phyloP scores from a whole-genome alignment of 495 filamentous ascomycete genomes.

The Penicillium manginii region DNA sequence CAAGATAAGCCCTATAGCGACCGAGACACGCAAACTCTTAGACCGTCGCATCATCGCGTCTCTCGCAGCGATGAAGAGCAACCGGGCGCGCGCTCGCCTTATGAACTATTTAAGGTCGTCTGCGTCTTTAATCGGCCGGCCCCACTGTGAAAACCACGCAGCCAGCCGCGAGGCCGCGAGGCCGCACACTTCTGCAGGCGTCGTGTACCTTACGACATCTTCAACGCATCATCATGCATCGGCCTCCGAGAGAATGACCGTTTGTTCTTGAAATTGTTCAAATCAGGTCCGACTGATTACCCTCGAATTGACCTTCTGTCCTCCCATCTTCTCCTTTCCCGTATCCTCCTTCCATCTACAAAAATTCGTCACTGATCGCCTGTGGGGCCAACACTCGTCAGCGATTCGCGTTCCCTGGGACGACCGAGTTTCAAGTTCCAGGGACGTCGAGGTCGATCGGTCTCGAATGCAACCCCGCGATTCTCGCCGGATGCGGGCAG shows the following conservation, averaged over 20 bases:
- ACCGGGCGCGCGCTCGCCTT: background rate
- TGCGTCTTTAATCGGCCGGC: background rate
- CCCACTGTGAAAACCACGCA: background rate
- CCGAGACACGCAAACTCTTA: slow-evolving; percentile 1
- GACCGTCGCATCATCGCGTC: background rate
- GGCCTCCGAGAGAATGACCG: background rate
- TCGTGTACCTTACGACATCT: background rate
- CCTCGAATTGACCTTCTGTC: background rate
- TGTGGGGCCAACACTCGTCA: slow-evolving; percentile 22
- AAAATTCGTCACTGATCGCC: background rate
- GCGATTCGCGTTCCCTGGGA: slow-evolving; percentile 12
- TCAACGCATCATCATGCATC: background rate
- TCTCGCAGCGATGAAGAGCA: background rate
- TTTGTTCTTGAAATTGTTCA: background rate
- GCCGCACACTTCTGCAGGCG: background rate
- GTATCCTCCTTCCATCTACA: background rate
- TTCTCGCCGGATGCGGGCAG: background rate
- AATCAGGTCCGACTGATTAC: too few species aligned
- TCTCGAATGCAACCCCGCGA: slow-evolving; percentile 2
- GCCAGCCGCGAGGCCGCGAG: background rate
- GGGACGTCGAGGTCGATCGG: background rate
- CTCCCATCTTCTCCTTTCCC: too few species aligned
- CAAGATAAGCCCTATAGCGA: slow-evolving; percentile 19
- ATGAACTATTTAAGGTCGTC: background rate
- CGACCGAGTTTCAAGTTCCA: slow-evolving; percentile 18